phyloP scores from a whole-genome alignment of 805 yeast species.

The Saccharomycopsis oosterbeekiorum region DNA sequence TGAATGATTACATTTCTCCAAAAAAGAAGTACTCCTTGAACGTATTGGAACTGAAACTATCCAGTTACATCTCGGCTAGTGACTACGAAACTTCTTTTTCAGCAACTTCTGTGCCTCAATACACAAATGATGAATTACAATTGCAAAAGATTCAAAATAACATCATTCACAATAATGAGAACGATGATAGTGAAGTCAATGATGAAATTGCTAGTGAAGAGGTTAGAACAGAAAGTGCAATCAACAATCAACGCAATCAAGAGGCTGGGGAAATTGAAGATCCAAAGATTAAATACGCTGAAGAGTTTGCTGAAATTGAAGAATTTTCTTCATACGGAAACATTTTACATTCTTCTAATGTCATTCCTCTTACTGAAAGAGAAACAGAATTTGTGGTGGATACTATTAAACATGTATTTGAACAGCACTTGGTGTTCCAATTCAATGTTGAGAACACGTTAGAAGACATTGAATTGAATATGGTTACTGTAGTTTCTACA shows the following conservation, averaged over 20 bases:
- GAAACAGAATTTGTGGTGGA: constrained; percentile 90
- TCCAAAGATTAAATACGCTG: constrained; percentile 41
- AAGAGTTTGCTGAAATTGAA: constrained; percentile 59
- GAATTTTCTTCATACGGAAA: constrained; percentile 68
- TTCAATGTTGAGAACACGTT: constrained; percentile 79
- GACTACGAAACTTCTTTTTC: constrained; percentile 58
- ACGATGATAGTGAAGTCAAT: constrained; percentile 17
- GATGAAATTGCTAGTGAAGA: constrained; percentile 22
- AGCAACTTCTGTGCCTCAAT: constrained; percentile 54
- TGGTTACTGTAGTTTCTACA: constrained; percentile 61
- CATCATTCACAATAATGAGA: constrained; percentile 22
- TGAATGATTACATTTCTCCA: constrained; percentile 52
- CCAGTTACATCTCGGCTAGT: constrained; percentile 51
- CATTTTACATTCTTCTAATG: constrained; percentile 58
- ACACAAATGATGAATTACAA: constrained; percentile 56
- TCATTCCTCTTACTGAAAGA: constrained; percentile 68
- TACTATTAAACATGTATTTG: constrained; percentile 76
- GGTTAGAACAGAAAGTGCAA: constrained; percentile 25
- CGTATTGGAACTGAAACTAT: constrained; percentile 68
- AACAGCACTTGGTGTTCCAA: constrained; percentile 64
- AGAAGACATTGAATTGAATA: constrained; percentile 63
- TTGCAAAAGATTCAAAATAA: constrained; percentile 45
- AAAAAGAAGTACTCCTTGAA: constrained; percentile 62
- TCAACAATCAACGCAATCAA: constrained; percentile 17
- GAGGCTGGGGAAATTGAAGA: constrained; percentile 17